Evolutionary conservation across 1,139 yeast genomes (phyloP).

Genomic region (Candida tetrigidarum): DNA sequence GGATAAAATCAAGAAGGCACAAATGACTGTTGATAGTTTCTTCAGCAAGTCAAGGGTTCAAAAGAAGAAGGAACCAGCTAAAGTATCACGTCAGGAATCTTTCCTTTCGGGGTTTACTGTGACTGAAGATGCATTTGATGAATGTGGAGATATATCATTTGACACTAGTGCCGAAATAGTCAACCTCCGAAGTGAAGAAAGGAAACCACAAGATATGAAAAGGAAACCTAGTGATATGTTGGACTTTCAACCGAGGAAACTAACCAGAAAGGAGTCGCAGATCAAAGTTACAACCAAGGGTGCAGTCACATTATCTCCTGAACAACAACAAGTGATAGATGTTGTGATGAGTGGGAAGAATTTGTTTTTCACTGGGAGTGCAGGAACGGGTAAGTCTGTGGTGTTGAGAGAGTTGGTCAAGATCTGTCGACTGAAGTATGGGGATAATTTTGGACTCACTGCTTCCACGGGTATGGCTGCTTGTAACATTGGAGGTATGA

Average conservation of each 20-base stretch:
- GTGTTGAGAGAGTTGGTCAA: constrained; percentile 64
- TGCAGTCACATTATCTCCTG: no score
- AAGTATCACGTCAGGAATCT: not conserved
- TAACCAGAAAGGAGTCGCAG: not conserved
- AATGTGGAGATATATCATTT: constrained; percentile 32
- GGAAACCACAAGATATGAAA: not conserved
- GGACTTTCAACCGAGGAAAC: not conserved
- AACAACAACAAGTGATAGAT: constrained; percentile 72
- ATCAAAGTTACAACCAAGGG: no score
- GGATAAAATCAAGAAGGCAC: not conserved
- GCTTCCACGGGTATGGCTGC: constrained; percentile 96
- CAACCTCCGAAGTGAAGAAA: constrained; percentile 16
- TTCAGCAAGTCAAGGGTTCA: not conserved
- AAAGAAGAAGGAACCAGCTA: not conserved
- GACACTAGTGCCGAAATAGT: constrained; percentile 32
- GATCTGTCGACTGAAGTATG: constrained; percentile 35
- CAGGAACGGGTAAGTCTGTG: constrained; percentile 88
- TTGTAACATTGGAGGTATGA: constrained; percentile 81
- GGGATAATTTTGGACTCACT: constrained; percentile 67
- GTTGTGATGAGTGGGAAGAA: constrained; percentile 60
- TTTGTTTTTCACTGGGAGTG: constrained; percentile 78
- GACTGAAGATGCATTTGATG: constrained; percentile 28
- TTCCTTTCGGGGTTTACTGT: not conserved
- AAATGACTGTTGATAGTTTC: not conserved
- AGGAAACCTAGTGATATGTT: not conserved